Evolutionary conservation across 164 flowering plant genomes (phyloP).

Genomic region (Sedum album): DNA sequence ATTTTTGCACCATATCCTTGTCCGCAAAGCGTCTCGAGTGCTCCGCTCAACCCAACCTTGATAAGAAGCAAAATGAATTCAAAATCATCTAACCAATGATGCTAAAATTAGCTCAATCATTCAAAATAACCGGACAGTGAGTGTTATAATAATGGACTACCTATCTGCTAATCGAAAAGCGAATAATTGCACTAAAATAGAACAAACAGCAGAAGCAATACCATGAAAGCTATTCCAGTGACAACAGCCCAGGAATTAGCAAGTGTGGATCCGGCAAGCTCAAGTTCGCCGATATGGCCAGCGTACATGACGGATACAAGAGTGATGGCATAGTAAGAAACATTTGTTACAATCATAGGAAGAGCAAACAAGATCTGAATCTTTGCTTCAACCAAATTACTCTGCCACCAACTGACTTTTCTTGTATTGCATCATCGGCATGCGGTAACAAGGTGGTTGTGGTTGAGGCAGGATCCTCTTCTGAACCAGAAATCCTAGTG

Average conservation of each 20-base stretch:
- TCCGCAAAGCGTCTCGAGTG: constrained; percentile 85
- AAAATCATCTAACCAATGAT: no score
- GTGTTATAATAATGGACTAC: no score
- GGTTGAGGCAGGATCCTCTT: no score
- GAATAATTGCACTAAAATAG: background rate
- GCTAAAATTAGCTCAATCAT: no score
- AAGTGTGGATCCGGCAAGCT: constrained; percentile 71
- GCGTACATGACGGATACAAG: constrained; percentile 71
- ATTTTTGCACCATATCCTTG: constrained; percentile 74
- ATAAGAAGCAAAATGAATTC: background rate
- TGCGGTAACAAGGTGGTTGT: background rate
- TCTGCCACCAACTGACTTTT: constrained; percentile 21
- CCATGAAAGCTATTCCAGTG: constrained; percentile 69
- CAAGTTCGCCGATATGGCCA: constrained; percentile 62
- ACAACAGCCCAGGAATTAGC: constrained; percentile 86
- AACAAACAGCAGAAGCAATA: constrained; percentile 4
- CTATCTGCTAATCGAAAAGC: no score
- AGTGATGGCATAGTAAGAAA: constrained; percentile 45
- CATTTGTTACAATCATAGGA: constrained; percentile 62
- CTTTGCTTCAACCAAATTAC: constrained; percentile 56
- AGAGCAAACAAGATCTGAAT: constrained; percentile 41
- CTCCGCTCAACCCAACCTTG: constrained; percentile 78
- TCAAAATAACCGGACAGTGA: no score
- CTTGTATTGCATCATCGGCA: background rate
- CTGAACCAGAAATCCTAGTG: no score